Conservation (phyloP, 1,139 yeast genomes). For the Yamadazyma dushanensis region DNA sequence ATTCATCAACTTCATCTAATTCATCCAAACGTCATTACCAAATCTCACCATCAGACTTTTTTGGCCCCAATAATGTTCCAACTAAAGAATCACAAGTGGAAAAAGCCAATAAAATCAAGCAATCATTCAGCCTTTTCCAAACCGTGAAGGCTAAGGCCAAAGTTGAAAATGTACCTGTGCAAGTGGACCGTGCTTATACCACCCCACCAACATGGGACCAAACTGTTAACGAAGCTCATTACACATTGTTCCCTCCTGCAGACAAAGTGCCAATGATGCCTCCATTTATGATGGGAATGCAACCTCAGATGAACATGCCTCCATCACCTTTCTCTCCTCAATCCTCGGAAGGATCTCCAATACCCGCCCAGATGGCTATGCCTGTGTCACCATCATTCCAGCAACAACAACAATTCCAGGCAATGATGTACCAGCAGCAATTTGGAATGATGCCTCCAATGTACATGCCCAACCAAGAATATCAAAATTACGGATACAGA, state of each 20-base stretch:
- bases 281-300: conserved; percentile 31
- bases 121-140: conserved; percentile 59
- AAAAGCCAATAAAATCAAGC: conserved; percentile 37
- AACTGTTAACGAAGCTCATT: conserved; percentile 56
- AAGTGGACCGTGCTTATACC: conserved; percentile 60
- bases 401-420: conserved; percentile 40
- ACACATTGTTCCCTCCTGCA: conserved; percentile 41
- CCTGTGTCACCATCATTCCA: conserved; percentile 11
- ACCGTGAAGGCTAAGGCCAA: conserved; percentile 38
- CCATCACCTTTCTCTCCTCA: conserved; percentile 13
- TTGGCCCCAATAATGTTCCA: conserved; percentile 53
- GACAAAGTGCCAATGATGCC: conserved; percentile 22
- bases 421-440: conserved; percentile 41
- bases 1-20: conserved; percentile 22
- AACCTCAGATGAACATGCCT: conserved; percentile 9
- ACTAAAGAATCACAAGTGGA: conserved; percentile 40
- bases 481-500: conserved; percentile 6
- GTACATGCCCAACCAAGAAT: conserved; percentile 34
- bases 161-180: conserved; percentile 29
- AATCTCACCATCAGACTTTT: conserved; percentile 45
- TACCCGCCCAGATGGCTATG: conserved; percentile 3
- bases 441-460: conserved; percentile 32
- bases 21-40: conserved; percentile 40
- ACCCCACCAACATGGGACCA: conserved; percentile 83
- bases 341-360: conserved; percentile 5